These are phyloP conservation scores for Friedmanniomyces simplex DNA, from an alignment of 495 filamentous ascomycete genomes.

Conservation along the genomic window DNA sequence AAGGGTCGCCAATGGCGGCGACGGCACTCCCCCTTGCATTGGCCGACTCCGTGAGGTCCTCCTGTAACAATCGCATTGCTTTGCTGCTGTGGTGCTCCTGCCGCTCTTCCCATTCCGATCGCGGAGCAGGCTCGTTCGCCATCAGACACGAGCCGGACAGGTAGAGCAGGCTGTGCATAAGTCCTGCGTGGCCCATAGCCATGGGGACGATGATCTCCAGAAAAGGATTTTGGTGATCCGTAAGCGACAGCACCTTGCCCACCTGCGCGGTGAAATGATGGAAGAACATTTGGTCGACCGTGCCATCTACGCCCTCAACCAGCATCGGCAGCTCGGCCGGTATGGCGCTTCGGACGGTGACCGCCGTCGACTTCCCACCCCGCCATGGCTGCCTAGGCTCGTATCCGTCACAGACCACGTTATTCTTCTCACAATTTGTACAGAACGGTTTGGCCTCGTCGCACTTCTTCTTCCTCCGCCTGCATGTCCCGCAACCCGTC, in stretches of 20 bases:
- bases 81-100: constrained; percentile 49
- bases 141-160: constrained; percentile 73
- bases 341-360: constrained; percentile 12
- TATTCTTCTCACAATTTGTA: constrained; percentile 80
- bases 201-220: constrained; percentile 80
- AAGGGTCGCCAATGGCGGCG: constrained; percentile 30
- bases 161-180: constrained; percentile 89
- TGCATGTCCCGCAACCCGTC: constrained; percentile 87
- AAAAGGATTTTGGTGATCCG: constrained; percentile 79
- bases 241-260: constrained; percentile 72
- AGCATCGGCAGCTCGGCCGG: constrained; percentile 62
- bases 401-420: constrained; percentile 85
- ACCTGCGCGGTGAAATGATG: constrained; percentile 78
- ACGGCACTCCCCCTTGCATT: constrained; percentile 27
- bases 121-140: constrained; percentile 38
- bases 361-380: constrained; percentile 59
- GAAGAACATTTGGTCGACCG: constrained; percentile 71
- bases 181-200: constrained; percentile 67
- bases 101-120: constrained; percentile 28
- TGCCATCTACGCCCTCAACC: constrained; percentile 77
- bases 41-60: constrained; percentile 6
- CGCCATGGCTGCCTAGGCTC: constrained; percentile 82
- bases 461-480: constrained; percentile 92
- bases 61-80: constrained; percentile 45
- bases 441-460: constrained; percentile 87